Conservation (phyloP, 2,329 filamentous ascomycete genomes). For the Periconia digitata region DNA sequence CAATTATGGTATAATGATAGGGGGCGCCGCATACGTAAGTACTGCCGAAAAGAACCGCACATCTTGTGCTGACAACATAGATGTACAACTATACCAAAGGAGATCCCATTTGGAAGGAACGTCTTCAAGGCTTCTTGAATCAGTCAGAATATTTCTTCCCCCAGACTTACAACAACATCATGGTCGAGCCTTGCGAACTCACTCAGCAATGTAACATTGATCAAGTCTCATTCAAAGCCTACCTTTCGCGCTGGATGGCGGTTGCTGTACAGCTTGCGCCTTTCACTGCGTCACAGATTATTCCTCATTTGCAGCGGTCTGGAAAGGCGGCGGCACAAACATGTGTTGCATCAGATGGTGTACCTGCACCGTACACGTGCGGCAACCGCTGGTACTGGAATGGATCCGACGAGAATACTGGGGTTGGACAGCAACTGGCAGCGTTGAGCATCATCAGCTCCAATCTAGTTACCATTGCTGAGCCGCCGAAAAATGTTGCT, state of each 20-base stretch:
- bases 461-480: conserved; percentile 40
- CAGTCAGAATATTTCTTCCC: conserved; percentile 45
- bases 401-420: conserved; percentile 49
- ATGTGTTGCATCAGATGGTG: conserved; percentile 45
- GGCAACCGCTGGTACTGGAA: conserved; percentile 47
- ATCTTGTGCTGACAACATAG: conserved; percentile 16
- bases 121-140: conserved; percentile 34
- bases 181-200: conserved; percentile 49
- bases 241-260: conserved; percentile 53
- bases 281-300: conserved; percentile 54
- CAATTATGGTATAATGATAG: conserved; percentile 33
- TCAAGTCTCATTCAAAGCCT: conserved; percentile 50
- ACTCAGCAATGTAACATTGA: conserved; percentile 46
- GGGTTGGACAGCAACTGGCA: conserved; percentile 61
- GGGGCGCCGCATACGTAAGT: conserved; percentile 27
- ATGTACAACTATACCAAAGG: conserved; percentile 47
- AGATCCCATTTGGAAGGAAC: conserved; percentile 30
- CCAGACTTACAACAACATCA: conserved; percentile 35
- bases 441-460: conserved; percentile 56
- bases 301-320: conserved; percentile 55
- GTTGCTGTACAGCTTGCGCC: conserved; percentile 60
- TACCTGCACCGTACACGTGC: conserved; percentile 32
- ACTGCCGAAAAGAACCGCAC: neutral
- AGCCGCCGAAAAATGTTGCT: conserved; percentile 47
- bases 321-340: conserved; percentile 57